Evolutionary conservation across 345 rosid genomes (phyloP).

Genomic region (Hypericum androsaemum): DNA sequence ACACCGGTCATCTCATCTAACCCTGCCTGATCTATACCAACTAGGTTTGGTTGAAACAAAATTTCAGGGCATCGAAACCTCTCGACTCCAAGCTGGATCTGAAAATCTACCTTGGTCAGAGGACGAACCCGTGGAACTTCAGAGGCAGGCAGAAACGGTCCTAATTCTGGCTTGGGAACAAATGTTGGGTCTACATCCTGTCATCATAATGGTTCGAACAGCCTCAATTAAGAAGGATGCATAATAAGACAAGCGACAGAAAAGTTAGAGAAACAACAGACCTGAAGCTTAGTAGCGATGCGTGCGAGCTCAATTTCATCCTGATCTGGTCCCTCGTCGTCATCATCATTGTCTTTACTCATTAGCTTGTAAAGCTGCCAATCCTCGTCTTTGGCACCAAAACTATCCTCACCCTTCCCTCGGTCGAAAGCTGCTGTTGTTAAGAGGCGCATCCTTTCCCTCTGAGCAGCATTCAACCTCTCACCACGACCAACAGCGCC

Average conservation of each 20-base stretch:
- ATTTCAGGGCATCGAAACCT: slow-evolving; percentile 88
- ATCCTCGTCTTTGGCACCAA: slow-evolving; percentile 90
- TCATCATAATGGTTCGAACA: slow-evolving; percentile 1
- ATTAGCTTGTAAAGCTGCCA: slow-evolving; percentile 93
- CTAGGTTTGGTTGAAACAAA: slow-evolving; percentile 40
- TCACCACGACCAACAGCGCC: slow-evolving; percentile 92
- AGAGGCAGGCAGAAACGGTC: slow-evolving; percentile 15
- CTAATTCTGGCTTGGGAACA: too few species aligned
- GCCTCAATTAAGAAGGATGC: too few species aligned
- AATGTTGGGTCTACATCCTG: slow-evolving; percentile 76
- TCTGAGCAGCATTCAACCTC: slow-evolving; percentile 90
- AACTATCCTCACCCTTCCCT: slow-evolving; percentile 94
- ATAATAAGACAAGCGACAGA: background rate
- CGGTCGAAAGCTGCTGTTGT: slow-evolving; percentile 96
- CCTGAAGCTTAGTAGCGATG: slow-evolving; percentile 73
- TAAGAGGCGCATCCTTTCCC: slow-evolving; percentile 90
- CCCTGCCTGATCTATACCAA: slow-evolving; percentile 80
- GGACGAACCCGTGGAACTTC: slow-evolving; percentile 56
- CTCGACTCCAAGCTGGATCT: slow-evolving; percentile 66
- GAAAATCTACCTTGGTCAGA: slow-evolving; percentile 82
- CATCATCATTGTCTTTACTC: slow-evolving; percentile 84
- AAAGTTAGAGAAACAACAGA: slow-evolving; percentile 10
- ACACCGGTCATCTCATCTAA: slow-evolving; percentile 80
- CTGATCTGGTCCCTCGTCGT: slow-evolving; percentile 58
- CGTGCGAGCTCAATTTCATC: slow-evolving; percentile 69